These are phyloP conservation scores for Coriaria nepalensis DNA, from an alignment of 306 rosid species.

Conservation along the genomic window DNA sequence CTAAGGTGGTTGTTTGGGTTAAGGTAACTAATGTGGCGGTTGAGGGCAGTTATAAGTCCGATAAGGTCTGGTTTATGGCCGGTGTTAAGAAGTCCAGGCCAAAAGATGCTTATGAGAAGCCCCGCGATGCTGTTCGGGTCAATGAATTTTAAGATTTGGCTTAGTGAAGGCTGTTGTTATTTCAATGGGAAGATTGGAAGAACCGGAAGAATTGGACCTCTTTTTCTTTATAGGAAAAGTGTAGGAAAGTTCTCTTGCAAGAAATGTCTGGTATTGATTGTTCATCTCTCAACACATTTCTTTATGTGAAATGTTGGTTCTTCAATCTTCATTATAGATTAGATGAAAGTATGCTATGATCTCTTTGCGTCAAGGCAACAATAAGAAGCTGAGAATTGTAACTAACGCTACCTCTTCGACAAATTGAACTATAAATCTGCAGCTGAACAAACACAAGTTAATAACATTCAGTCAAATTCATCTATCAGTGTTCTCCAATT, in stretches of 20 bases:
- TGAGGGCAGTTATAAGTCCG: slow-evolving; percentile 80
- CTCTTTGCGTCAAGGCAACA: no score
- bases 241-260: no score
- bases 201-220: neutral
- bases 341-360: no score
- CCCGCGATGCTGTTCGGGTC: slow-evolving; percentile 48
- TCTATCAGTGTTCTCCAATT: neutral
- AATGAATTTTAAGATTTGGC: slow-evolving; percentile 40
- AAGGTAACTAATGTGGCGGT: slow-evolving; percentile 66
- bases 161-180: slow-evolving; percentile 42
- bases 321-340: no score
- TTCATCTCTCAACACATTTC: no score
- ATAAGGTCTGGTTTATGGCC: slow-evolving; percentile 79
- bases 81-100: slow-evolving; percentile 81
- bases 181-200: slow-evolving; percentile 26
- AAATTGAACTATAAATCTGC: no score
- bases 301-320: no score
- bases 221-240: slow-evolving; percentile 15
- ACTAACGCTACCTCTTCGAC: no score
- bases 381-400: no score
- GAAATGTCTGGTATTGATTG: no score
- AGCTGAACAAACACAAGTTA: no score
- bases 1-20: slow-evolving; percentile 88
- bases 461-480: neutral
- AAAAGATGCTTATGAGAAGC: slow-evolving; percentile 55